Base-by-base conservation (phyloP, 495 filamentous ascomycete genomes). In the Penicillium canescens region DNA sequence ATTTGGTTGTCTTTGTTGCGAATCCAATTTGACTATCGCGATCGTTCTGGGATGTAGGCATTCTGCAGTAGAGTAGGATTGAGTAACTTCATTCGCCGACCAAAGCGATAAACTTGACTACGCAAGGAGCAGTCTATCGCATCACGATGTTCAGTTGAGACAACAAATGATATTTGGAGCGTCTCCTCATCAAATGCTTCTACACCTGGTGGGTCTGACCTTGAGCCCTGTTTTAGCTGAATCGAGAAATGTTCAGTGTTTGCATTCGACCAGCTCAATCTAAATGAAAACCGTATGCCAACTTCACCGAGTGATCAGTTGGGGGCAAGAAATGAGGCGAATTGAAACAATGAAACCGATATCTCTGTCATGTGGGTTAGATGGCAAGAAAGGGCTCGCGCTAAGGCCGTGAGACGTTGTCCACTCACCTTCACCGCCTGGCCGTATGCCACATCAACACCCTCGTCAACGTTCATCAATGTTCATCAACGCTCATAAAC, bases 101-200 rank as follows among this genome's bases (percentile, higher is more conserved):
- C 24, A 26, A 26, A 26, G 24, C 24, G 24, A 26, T 26, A 7
- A 62, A 14, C 31, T 8, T 36, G 31, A 23, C 31, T 37, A 36
- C n/a, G 6, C 31, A 46, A 46, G 44, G 44, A 36, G 34, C 12
- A 46, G 18, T 46, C 31, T 46, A 36, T 46, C 31, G 44, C 9
- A 46, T 46, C 31, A n/a, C 31, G 6, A 36, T 46, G 7, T 36
- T 46, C 34, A 46, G 8, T 36, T 46, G 18, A 46, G 44, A 18
- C 14, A 45, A 45, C 13, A 34, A 45, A 45, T 45, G 3, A 6
- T 45, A 45, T 16, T 45, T 45, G 12, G 42, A 45, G 42, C n/a
- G 42, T 18, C 42, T 45, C 18, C 26, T 36, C 16, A 46, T 36
- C 16, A 46, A 23, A 46, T 36, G 16, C 18, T 46, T 46, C 31